These are phyloP conservation scores for Eucalyptus cladocalyx DNA, from an alignment of 345 rosid genomes.

Conservation along the genomic window DNA sequence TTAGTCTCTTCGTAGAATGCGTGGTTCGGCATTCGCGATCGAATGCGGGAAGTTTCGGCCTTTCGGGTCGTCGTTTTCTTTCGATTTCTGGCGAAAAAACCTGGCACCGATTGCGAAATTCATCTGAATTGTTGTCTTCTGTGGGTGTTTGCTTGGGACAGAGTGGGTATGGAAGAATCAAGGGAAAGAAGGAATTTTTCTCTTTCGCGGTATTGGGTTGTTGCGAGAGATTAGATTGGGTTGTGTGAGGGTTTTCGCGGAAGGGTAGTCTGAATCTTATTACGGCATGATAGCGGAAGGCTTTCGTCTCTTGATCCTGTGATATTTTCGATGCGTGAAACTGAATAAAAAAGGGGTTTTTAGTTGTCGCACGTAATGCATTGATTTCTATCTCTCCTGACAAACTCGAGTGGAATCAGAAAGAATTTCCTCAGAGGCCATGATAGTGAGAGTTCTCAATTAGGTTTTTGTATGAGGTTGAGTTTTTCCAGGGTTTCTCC, in stretches of 20 bases:
- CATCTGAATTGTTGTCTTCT: neutral
- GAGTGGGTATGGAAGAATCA: neutral
- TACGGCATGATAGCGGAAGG: neutral
- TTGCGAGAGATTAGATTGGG: neutral
- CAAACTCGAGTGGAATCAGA: neutral
- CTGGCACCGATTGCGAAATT: neutral
- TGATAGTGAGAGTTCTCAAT: neutral
- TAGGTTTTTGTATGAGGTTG: neutral
- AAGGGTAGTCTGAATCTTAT: neutral
- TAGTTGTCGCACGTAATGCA: neutral
- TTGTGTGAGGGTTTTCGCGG: neutral
- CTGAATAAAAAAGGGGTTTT: neutral
- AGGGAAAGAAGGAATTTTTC: neutral
- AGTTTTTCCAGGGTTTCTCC: neutral
- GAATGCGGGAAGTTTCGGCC: neutral
- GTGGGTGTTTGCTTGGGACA: neutral
- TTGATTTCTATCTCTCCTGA: neutral
- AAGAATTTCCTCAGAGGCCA: neutral
- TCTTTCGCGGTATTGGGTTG: neutral
- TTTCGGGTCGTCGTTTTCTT: neutral
- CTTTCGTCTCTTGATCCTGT: accelerated
- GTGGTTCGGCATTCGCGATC: neutral
- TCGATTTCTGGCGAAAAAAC: neutral
- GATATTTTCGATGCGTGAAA: neutral
- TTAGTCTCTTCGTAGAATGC: neutral